Base-by-base conservation (phyloP, 139 green algal species). In the Chlamydomonas sphaeroides region DNA sequence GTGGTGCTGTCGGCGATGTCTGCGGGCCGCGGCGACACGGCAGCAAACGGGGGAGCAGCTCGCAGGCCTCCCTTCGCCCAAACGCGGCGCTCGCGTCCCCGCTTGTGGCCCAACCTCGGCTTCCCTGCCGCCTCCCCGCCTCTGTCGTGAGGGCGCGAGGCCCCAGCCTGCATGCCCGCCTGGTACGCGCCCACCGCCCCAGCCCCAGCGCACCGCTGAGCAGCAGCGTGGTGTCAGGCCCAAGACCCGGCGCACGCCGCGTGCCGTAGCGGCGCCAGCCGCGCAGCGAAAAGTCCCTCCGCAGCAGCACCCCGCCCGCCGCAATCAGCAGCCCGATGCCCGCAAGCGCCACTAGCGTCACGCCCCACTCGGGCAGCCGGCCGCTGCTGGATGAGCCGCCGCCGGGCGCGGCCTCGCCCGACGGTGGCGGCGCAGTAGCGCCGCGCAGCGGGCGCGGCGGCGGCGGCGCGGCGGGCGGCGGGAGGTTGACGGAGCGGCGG, bases 1-100 rank as follows among this genome's bases (percentile, higher is more conserved):
- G 74, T 38, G 11, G 83, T 84, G 21, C 65, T 80, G 74, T 87
- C 69, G 0, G 79, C 65, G 35, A 87, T 87, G 61, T 81, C 74
- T 72, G 74, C 17, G 57, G 5, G 67, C n/a, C n/a, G n/a, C n/a
- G n/a, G n/a, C n/a, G n/a, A n/a, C n/a, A n/a, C n/a, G n/a, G n/a
- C n/a, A n/a, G n/a, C n/a, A n/a, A n/a, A n/a, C n/a, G n/a, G n/a
- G n/a, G n/a, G n/a, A n/a, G n/a, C n/a, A n/a, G n/a, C n/a, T n/a
- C n/a, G n/a, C n/a, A n/a, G n/a, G n/a, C n/a, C n/a, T n/a, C n/a
- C n/a, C n/a, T n/a, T n/a, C n/a, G n/a, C n/a, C n/a, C n/a, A n/a
- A n/a, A n/a, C n/a, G n/a, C n/a, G n/a, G n/a, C n/a, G n/a, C n/a
- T n/a, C n/a, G n/a, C n/a, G n/a, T n/a, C n/a, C n/a, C n/a, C n/a